Base-by-base conservation (phyloP, 139 green algal genomes). In the Gonium pectorale region DNA sequence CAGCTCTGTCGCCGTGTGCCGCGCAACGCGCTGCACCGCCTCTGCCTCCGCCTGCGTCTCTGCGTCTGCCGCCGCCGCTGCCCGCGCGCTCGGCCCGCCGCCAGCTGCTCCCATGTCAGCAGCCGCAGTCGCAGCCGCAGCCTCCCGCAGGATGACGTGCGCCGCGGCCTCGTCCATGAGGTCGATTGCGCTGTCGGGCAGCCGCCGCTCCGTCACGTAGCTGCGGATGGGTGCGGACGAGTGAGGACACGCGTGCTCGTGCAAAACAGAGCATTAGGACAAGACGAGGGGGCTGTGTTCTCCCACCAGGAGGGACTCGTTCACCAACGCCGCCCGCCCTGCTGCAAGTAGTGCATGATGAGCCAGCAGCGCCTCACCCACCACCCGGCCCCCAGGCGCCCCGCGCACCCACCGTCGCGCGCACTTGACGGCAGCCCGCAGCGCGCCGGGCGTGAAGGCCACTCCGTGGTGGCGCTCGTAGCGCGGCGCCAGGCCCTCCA, bases 381-480 rank as follows among this genome's bases (percentile, higher is more conserved):
- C n/a, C n/a, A n/a, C n/a, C n/a, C n/a, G n/a, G n/a, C n/a, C n/a
- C n/a, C 7, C 56, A 35, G 22, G 19, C 19, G 19, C 26, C 56
- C 56, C 27, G 9, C 19, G 9, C 33, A 51, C 52, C 46, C 77
- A 92, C 86, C 88, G 89, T 64, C 91, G 86, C 17, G 93, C 86
- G 7, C 85, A 70, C 24, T 62, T 38, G 21, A 94, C 96, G 1
- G 96, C 96, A 27, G 92, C 89, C 2, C 90, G 80, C 41, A 98
- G 88, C 5, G 96, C 95, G 0, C 33, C 90, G 11, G 91, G 80
- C 5, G 88, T 91, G 73, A 95, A 96, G 24, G 52, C 67, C 31
- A 98, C 96, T 2, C 88, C 86, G 83, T 98, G 96, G 80, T 97
- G 91, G 19, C 91, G 60, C 88, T 97, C 96, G 87, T 98, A 98